Percentiles rank a stretch among this genome's conserved stretches.
These are phyloP conservation scores for Myxozyma nipponensis DNA, from an alignment of 805 yeast genomes.

Conservation along the genomic window DNA sequence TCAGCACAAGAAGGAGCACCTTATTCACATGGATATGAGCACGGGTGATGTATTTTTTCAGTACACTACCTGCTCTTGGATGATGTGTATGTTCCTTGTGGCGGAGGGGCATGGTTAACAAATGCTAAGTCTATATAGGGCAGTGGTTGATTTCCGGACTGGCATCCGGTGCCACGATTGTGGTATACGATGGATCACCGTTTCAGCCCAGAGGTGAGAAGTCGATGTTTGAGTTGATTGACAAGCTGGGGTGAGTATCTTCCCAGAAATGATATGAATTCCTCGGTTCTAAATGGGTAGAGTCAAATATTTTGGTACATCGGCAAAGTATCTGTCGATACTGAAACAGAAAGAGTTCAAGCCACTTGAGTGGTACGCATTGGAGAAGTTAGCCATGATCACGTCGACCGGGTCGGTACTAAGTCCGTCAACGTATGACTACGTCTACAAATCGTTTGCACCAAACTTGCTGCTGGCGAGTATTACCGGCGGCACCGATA, in stretches of 20 bases:
- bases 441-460: slow-evolving; percentile 27
- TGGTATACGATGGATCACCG: slow-evolving; percentile 31
- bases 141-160: slow-evolving; percentile 32
- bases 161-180: slow-evolving; percentile 30
- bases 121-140: slow-evolving; percentile 10
- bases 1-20: slow-evolving; percentile 30
- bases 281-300: background rate
- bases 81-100: slow-evolving; percentile 23
- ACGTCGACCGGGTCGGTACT: slow-evolving; percentile 31
- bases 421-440: slow-evolving; percentile 29
- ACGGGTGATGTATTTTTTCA: slow-evolving; percentile 29
- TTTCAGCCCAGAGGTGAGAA: slow-evolving; percentile 27
- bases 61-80: slow-evolving; percentile 32
- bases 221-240: slow-evolving; percentile 28
- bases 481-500: slow-evolving; percentile 32
- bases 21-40: slow-evolving; percentile 27
- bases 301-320: slow-evolving; percentile 30
- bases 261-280: background rate
- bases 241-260: slow-evolving; percentile 16
- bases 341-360: slow-evolving; percentile 23
- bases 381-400: slow-evolving; percentile 18
- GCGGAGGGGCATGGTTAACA: background rate
- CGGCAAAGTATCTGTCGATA: slow-evolving; percentile 30
- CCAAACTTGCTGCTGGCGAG: slow-evolving; percentile 26
- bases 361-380: slow-evolving; percentile 9